These are phyloP conservation scores for Amylostereum areolatum DNA, from an alignment of 1,284 basidiomycete species.

Conservation along the genomic window DNA sequence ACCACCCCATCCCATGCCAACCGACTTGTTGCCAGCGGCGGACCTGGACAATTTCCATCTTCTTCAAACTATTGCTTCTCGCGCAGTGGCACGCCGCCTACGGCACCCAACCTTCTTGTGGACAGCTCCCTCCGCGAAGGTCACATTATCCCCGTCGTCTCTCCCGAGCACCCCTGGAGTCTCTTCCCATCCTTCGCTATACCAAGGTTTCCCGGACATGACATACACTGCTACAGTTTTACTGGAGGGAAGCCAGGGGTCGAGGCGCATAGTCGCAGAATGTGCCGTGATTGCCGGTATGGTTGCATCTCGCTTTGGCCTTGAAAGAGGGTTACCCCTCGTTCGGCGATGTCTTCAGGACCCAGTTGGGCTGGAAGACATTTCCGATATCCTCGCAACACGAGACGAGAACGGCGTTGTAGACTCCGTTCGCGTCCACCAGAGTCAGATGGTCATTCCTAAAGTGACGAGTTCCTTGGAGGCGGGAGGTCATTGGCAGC, in stretches of 20 bases:
- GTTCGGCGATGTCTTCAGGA: not conserved
- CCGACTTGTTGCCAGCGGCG: not conserved
- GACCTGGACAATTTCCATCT: conserved; percentile 14
- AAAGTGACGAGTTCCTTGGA: conserved; percentile 36
- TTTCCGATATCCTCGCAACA: conserved; percentile 20
- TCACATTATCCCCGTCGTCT: conserved; percentile 14
- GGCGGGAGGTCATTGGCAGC: conserved; percentile 49
- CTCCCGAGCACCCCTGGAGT: conserved; percentile 15
- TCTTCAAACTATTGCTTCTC: conserved; percentile 7
- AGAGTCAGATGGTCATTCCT: too few relatives aligned
- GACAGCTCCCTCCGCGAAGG: not conserved
- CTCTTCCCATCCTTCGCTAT: conserved; percentile 24
- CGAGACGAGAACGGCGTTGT: conserved; percentile 35
- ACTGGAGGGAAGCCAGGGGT: not conserved
- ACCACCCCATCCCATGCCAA: conserved; percentile 1
- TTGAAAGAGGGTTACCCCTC: not conserved
- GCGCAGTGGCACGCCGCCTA: conserved; percentile 4
- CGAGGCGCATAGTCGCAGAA: not conserved
- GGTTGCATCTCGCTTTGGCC: not conserved
- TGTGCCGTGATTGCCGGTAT: not conserved
- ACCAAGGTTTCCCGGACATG: conserved; percentile 54
- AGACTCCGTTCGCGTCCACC: not conserved
- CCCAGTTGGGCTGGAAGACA: conserved; percentile 7
- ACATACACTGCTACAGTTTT: conserved; percentile 26
- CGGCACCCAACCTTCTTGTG: conserved; percentile 2